Percentiles rank a stretch among this genome's conserved stretches.
Conservation (phyloP, 139 green algal genomes). For the Chlorella sorokiniana region DNA sequence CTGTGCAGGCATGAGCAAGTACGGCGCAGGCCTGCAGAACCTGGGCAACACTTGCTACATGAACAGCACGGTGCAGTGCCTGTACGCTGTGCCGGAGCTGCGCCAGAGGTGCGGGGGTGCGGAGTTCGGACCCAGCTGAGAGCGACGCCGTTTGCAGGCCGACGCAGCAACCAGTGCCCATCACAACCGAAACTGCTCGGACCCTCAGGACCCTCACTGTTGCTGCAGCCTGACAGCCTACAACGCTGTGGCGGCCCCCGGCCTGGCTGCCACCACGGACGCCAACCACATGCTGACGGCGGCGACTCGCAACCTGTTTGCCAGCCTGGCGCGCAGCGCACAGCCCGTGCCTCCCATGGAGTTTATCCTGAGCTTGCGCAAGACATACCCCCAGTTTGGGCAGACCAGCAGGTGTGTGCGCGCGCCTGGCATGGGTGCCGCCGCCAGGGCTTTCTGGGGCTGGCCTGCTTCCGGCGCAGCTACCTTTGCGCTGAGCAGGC, state of each 20-base stretch:
- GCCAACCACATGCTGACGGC: constrained; percentile 51
- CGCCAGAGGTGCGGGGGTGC: constrained; percentile 12
- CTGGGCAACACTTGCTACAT: constrained; percentile 99
- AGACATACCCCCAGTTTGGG: constrained; percentile 93
- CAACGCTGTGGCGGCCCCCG: background rate
- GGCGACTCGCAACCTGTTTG: constrained; percentile 80
- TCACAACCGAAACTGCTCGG: background rate
- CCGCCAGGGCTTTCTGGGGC: too few relatives aligned
- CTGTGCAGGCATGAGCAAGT: constrained; percentile 61
- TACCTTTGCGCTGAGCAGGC: too few relatives aligned
- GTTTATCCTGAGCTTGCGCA: constrained; percentile 85
- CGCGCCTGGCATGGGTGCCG: background rate
- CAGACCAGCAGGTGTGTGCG: constrained; percentile 55
- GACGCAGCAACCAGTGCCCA: background rate
- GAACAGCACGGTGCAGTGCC: constrained; percentile 92
- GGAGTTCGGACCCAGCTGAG: background rate
- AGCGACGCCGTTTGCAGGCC: background rate
- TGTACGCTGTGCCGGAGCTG: constrained; percentile 83
- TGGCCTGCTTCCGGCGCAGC: too few relatives aligned
- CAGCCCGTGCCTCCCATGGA: constrained; percentile 78
- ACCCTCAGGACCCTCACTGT: background rate
- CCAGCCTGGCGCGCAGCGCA: constrained; percentile 42
- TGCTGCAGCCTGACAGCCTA: constrained; percentile 5
- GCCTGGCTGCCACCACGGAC: constrained; percentile 9
- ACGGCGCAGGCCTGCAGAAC: constrained; percentile 89